phyloP scores from a whole-genome alignment of 192 early-diverging fungal genomes.

The Dissophora globulifera region DNA sequence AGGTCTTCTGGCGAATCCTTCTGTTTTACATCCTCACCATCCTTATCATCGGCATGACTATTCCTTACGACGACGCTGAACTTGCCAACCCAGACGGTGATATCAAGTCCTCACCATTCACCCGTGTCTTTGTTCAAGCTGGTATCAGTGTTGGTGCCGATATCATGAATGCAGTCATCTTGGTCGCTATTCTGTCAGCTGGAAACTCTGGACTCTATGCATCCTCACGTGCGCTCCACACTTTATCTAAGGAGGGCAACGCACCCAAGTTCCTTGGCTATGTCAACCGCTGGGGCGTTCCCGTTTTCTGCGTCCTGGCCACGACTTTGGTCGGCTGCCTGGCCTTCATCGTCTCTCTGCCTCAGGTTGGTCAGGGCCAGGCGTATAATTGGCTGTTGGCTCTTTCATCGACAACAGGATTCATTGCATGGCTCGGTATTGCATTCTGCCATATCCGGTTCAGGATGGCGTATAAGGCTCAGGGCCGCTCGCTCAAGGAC shows the following conservation, averaged over 20 bases:
- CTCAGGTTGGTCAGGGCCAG: constrained; percentile 68
- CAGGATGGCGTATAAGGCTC: constrained; percentile 76
- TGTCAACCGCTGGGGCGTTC: constrained; percentile 70
- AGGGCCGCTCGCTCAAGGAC: constrained; percentile 65
- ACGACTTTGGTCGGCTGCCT: constrained; percentile 72
- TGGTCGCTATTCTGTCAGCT: constrained; percentile 72
- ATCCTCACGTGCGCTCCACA: constrained; percentile 78
- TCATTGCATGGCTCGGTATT: constrained; percentile 86
- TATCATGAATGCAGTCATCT: constrained; percentile 74
- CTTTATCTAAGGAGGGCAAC: constrained; percentile 78
- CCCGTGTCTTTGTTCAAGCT: constrained; percentile 68
- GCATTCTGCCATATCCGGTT: constrained; percentile 81
- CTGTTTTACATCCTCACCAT: constrained; percentile 89
- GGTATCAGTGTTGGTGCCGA: constrained; percentile 67
- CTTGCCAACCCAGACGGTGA: constrained; percentile 60
- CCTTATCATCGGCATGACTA: constrained; percentile 86
- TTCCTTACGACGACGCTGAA: constrained; percentile 71
- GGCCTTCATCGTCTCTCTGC: constrained; percentile 62
- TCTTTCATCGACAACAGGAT: constrained; percentile 73
- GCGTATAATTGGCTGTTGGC: constrained; percentile 74
- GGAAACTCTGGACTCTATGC: constrained; percentile 88
- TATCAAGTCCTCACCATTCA: constrained; percentile 73
- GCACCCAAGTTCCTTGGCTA: constrained; percentile 70
- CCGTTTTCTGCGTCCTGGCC: constrained; percentile 64
- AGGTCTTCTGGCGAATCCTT: constrained; percentile 87